Conservation (phyloP, 106 monocot species). For the Acorus calamus region DNA sequence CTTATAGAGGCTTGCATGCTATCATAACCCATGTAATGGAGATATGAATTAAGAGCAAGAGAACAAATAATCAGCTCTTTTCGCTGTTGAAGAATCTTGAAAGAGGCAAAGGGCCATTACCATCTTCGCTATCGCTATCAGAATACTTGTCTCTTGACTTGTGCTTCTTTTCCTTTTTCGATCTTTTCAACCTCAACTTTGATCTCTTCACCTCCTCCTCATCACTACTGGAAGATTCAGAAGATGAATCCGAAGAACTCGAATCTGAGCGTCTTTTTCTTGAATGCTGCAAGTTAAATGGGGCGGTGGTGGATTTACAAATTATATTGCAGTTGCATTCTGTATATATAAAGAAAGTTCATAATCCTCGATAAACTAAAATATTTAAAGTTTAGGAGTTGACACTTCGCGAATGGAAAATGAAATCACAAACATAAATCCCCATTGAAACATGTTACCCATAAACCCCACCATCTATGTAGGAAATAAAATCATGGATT, state of each 20-base stretch:
- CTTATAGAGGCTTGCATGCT: too few relatives aligned
- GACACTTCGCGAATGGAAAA: too few relatives aligned
- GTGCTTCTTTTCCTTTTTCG: neutral
- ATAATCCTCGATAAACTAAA: too few relatives aligned
- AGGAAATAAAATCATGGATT: too few relatives aligned
- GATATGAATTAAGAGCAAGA: neutral
- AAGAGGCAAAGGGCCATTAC: constrained; percentile 1
- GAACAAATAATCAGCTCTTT: neutral
- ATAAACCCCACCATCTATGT: too few relatives aligned
- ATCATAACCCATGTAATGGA: too few relatives aligned
- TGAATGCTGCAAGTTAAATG: constrained; percentile 10
- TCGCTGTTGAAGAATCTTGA: constrained; percentile 2
- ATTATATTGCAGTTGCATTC: too few relatives aligned
- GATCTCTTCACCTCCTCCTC: constrained; percentile 5
- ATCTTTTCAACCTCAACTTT: constrained; percentile 2
- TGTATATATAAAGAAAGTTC: too few relatives aligned
- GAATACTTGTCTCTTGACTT: neutral
- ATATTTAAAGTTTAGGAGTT: too few relatives aligned
- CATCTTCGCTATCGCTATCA: neutral
- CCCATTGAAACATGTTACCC: too few relatives aligned
- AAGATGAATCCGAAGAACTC: constrained; percentile 16
- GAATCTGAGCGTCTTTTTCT: constrained; percentile 13
- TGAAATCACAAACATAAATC: too few relatives aligned
- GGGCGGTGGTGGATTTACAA: too few relatives aligned
- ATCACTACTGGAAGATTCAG: constrained; percentile 13